These are phyloP conservation scores for Juglanconis sp. DNA, from an alignment of 2,329 filamentous ascomycete species.

Conservation along the genomic window DNA sequence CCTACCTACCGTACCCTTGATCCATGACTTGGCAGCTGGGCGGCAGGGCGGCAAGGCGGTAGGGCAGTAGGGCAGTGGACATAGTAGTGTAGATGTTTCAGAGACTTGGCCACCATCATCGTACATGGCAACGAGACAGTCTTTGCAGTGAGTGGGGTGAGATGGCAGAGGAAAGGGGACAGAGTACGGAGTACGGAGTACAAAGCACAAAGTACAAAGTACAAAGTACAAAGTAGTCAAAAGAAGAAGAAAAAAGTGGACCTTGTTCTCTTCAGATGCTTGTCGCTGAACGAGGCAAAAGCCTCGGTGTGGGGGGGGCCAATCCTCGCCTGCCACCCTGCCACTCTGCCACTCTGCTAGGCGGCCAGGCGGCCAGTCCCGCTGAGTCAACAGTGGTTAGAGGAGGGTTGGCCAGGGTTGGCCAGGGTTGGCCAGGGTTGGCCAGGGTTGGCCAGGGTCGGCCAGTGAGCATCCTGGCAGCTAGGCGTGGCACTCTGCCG, in stretches of 20 bases:
- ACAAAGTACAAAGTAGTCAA: background rate
- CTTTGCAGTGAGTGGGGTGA: too few species aligned
- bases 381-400: background rate
- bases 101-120: too few species aligned
- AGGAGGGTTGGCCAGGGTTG: background rate
- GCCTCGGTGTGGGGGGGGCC: too few species aligned
- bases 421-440: background rate
- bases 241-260: background rate
- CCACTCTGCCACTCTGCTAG: background rate
- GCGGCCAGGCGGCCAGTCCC: background rate
- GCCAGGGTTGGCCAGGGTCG: background rate
- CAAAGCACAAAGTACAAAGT: slow-evolving; percentile 1
- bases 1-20: too few species aligned
- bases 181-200: background rate
- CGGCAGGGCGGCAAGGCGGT: too few species aligned
- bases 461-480: background rate
- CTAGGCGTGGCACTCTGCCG: too few species aligned
- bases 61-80: too few species aligned
- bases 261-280: background rate
- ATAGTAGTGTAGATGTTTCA: too few species aligned
- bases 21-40: too few species aligned
- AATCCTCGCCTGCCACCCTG: too few species aligned
- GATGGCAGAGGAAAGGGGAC: background rate
- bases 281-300: background rate
- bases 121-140: too few species aligned